phyloP scores from a whole-genome alignment of 179 eudicot species.

The Corrigiola litoralis region DNA sequence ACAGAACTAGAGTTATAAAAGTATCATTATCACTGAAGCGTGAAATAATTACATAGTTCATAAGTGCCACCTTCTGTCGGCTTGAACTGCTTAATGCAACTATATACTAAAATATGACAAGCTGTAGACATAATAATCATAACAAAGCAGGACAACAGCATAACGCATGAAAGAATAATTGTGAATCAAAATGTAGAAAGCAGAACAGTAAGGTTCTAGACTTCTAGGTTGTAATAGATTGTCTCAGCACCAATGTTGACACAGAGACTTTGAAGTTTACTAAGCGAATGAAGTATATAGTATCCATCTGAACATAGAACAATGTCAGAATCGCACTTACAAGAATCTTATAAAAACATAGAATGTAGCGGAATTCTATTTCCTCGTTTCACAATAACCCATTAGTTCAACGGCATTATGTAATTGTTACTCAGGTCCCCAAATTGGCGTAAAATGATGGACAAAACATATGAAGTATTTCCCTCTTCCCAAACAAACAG shows the following conservation, averaged over 20 bases:
- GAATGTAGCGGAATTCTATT: no score
- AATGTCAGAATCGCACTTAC: no score
- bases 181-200: not conserved
- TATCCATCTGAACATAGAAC: no score
- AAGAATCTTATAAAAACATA: no score
- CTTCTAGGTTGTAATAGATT: not conserved
- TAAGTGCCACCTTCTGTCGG: slow-evolving; percentile 2
- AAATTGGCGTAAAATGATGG: not conserved
- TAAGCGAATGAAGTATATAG: not conserved
- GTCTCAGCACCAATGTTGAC: no score
- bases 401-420: not conserved
- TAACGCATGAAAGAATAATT: not conserved
- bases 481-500: not conserved
- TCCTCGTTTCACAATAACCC: not conserved
- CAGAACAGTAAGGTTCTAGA: not conserved
- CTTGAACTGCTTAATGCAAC: not conserved
- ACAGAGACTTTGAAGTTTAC: no score
- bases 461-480: not conserved
- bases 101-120: not conserved
- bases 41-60: no score
- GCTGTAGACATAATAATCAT: not conserved
- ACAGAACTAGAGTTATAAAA: slow-evolving; percentile 6
- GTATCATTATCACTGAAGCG: no score
- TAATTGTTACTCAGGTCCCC: not conserved
- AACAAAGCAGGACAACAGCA: not conserved